These are phyloP conservation scores for Ogataea paradorogensis DNA, from an alignment of 805 yeast genomes.

Conservation along the genomic window DNA sequence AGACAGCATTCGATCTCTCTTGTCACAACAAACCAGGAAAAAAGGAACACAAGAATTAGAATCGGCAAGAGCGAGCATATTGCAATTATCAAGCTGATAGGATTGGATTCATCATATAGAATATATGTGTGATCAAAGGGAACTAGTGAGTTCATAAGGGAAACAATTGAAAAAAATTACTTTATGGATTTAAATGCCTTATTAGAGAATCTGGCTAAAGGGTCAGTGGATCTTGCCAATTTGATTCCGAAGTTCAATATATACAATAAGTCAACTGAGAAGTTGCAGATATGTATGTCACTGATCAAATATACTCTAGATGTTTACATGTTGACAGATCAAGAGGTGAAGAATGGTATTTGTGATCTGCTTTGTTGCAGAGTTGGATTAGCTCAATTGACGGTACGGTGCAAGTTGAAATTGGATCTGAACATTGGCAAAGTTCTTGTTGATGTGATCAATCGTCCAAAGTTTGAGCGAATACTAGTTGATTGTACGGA, in stretches of 20 bases:
- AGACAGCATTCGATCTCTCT: slow-evolving; percentile 84
- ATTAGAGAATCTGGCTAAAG: slow-evolving; percentile 1
- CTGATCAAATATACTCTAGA: slow-evolving; percentile 12
- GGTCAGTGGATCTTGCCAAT: not conserved
- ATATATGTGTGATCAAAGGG: slow-evolving; percentile 89
- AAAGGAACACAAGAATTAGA: slow-evolving; percentile 68
- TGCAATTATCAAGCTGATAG: slow-evolving; percentile 59
- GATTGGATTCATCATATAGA: slow-evolving; percentile 66
- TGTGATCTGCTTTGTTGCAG: slow-evolving; percentile 17
- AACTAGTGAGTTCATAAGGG: slow-evolving; percentile 21
- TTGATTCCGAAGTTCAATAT: not conserved
- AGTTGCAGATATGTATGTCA: not conserved
- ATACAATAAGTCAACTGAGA: not conserved
- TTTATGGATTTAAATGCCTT: slow-evolving; percentile 1
- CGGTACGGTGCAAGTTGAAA: slow-evolving; percentile 9
- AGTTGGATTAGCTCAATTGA: slow-evolving; percentile 26
- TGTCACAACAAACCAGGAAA: slow-evolving; percentile 78
- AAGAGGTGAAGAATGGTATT: not conserved
- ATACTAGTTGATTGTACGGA: slow-evolving; percentile 1
- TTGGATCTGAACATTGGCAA: not conserved
- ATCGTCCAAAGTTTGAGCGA: slow-evolving; percentile 1
- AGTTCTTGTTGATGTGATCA: slow-evolving; percentile 13
- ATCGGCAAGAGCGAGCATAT: slow-evolving; percentile 80
- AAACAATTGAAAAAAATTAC: not conserved
- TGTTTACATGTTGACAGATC: slow-evolving; percentile 18